Evolutionary conservation across 148 eudicot species (phyloP).

Genomic region (Polygonum maritimum): DNA sequence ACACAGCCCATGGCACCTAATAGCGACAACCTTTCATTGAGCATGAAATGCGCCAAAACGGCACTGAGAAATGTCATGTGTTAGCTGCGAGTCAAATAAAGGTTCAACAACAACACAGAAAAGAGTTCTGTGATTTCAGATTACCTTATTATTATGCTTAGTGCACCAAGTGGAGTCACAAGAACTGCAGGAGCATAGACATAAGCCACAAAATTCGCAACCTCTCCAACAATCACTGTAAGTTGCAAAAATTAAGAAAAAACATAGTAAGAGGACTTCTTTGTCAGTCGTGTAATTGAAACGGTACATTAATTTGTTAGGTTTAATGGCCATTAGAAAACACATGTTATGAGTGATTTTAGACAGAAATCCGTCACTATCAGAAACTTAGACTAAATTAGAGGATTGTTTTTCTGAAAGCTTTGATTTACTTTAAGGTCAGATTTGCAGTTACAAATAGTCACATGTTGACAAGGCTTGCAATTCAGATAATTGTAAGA

Average conservation of each 20-base stretch:
- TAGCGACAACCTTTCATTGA: conserved; percentile 53
- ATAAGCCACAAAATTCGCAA: conserved; percentile 88
- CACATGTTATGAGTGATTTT: not conserved
- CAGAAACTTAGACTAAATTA: not conserved
- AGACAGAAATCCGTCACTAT: not conserved
- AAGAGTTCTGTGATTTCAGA: conserved; percentile 10
- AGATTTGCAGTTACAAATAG: not conserved
- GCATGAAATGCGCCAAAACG: conserved; percentile 76
- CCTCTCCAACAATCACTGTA: conserved; percentile 87
- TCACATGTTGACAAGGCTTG: not conserved
- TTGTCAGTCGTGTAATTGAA: not conserved
- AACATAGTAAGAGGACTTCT: not conserved
- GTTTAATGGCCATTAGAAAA: not conserved
- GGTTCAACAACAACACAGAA: not conserved
- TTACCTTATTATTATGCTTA: conserved; percentile 90
- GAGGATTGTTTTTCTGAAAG: conserved; percentile 1
- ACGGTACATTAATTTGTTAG: not conserved
- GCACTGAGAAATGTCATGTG: conserved; percentile 43
- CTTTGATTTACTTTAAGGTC: not conserved
- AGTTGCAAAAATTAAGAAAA: conserved; percentile 11
- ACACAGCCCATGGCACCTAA: conserved; percentile 77
- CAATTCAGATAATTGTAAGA: not conserved
- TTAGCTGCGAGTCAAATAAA: not conserved
- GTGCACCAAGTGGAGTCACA: conserved; percentile 94
- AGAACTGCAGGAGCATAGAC: conserved; percentile 95